phyloP scores from a whole-genome alignment of 139 green algal genomes.

The Tetradesmus lagerheimii region DNA sequence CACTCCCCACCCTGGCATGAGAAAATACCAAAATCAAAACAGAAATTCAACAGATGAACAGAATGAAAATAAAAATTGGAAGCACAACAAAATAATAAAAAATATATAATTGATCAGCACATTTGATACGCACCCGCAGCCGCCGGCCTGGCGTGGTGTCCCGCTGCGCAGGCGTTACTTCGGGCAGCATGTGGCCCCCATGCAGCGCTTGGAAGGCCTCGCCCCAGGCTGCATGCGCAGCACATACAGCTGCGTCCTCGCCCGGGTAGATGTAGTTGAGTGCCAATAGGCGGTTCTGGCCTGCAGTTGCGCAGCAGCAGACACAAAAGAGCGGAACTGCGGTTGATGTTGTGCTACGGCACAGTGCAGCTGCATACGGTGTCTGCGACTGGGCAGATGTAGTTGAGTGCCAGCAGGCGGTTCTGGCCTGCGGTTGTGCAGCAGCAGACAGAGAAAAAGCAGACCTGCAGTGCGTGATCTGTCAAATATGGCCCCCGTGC shows the following conservation, averaged over 20 bases:
- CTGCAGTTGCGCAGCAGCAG: constrained; percentile 10
- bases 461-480: no score
- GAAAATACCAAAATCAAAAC: no score
- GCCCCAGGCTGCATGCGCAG: constrained; percentile 88
- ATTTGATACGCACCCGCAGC: not conserved
- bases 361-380: no score
- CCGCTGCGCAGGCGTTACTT: constrained; percentile 37
- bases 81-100: not conserved
- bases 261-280: constrained; percentile 93
- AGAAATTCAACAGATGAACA: no score
- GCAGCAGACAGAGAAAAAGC: no score
- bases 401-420: constrained; percentile 92
- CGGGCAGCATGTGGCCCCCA: constrained; percentile 57
- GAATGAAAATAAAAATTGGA: no score
- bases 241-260: constrained; percentile 80
- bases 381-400: constrained; percentile 83
- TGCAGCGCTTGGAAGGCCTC: constrained; percentile 66
- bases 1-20: constrained; percentile 58
- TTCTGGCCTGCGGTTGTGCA: constrained; percentile 60
- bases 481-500: constrained; percentile 47
- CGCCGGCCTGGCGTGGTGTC: constrained; percentile 28
- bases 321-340: no score
- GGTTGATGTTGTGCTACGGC: no score
- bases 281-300: constrained; percentile 83
- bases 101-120: no score